phyloP scores from a whole-genome alignment of 1,139 yeast genomes.

The Yamadazyma triangularis region DNA sequence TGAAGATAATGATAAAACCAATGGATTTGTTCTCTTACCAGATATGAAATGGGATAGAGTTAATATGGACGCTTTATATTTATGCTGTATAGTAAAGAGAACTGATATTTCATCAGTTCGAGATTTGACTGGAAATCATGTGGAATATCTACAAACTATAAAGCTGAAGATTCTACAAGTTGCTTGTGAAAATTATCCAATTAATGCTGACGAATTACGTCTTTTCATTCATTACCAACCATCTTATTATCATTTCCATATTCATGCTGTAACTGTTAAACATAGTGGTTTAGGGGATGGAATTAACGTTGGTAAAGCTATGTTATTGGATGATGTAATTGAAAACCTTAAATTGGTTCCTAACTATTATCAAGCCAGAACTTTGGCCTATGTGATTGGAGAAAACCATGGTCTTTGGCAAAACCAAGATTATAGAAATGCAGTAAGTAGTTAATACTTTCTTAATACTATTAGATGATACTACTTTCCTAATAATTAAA shows the following conservation, averaged over 20 bases:
- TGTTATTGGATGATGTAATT: slow-evolving; percentile 75
- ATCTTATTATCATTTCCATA: slow-evolving; percentile 90
- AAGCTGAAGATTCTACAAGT: slow-evolving; percentile 40
- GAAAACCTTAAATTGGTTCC: slow-evolving; percentile 53
- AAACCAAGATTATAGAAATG: slow-evolving; percentile 19
- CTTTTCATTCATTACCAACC: slow-evolving; percentile 91
- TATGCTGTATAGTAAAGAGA: slow-evolving; percentile 73
- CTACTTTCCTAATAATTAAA: slow-evolving; percentile 51
- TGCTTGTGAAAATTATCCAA: slow-evolving; percentile 40
- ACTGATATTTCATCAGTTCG: slow-evolving; percentile 70
- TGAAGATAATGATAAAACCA: slow-evolving; percentile 51
- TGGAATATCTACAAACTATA: slow-evolving; percentile 50
- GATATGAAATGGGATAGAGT: slow-evolving; percentile 94
- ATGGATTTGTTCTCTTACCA: slow-evolving; percentile 63
- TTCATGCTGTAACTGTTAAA: slow-evolving; percentile 77
- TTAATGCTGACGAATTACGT: slow-evolving; percentile 50
- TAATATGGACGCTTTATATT: slow-evolving; percentile 64
- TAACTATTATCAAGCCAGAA: slow-evolving; percentile 43
- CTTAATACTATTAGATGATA: background rate
- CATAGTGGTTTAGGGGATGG: slow-evolving; percentile 76
- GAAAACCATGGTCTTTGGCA: slow-evolving; percentile 79
- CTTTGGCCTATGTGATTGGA: slow-evolving; percentile 57
- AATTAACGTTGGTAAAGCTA: slow-evolving; percentile 73
- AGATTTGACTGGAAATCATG: slow-evolving; percentile 60
- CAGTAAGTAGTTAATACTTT: background rate